Percentiles rank a stretch among this genome's conserved stretches.
Evolutionary conservation across 139 green algal species (phyloP).

Genomic region (Ettlia oleoabundans): DNA sequence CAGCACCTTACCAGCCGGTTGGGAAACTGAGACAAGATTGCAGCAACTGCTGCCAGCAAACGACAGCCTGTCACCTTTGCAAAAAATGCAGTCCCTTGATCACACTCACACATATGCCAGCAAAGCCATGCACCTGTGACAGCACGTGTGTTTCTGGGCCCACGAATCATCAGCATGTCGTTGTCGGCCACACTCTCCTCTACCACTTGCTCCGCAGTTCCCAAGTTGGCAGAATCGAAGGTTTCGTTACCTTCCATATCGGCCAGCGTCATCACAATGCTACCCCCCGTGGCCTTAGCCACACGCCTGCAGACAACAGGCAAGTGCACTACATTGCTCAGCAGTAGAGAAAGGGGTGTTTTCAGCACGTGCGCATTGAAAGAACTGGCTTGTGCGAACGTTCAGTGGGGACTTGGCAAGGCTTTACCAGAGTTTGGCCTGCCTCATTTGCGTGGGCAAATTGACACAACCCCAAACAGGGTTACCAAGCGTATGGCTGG

Average conservation of each 20-base stretch:
- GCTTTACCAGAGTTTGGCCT: too few species aligned
- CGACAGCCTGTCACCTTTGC: neutral
- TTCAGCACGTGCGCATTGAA: too few species aligned
- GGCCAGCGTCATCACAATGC: conserved; percentile 87
- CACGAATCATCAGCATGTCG: conserved; percentile 84
- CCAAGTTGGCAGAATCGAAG: conserved; percentile 87
- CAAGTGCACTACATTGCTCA: too few species aligned
- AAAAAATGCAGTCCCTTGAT: neutral
- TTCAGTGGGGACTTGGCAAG: too few species aligned
- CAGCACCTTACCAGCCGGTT: too few species aligned
- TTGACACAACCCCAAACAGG: too few species aligned
- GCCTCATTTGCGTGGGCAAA: too few species aligned
- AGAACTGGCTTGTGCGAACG: too few species aligned
- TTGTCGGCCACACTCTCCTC: conserved; percentile 79
- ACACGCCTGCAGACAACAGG: conserved; percentile 88
- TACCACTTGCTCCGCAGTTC: conserved; percentile 77
- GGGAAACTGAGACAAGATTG: too few species aligned
- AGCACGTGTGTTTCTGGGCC: conserved; percentile 60
- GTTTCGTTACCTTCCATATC: conserved; percentile 98
- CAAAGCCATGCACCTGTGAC: conserved; percentile 38
- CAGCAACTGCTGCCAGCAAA: too few species aligned
- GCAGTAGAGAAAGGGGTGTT: neutral
- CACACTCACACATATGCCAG: too few species aligned
- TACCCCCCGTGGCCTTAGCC: conserved; percentile 90
- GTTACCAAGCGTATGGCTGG: too few species aligned